phyloP scores from a whole-genome alignment of 805 yeast species.

The Yarrowia sp. region DNA sequence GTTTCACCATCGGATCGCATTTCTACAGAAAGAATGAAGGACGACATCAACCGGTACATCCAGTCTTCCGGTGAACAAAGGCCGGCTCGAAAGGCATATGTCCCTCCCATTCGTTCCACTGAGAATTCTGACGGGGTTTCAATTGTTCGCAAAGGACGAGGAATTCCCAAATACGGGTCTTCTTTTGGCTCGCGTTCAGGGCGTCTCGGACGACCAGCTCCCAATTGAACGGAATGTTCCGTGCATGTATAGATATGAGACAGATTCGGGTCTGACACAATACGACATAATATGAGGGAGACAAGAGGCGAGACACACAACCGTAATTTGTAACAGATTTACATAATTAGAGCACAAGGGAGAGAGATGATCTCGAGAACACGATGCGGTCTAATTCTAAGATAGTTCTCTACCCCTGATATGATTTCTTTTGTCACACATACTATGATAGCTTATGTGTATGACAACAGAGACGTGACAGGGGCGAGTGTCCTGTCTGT shows the following conservation, averaged over 20 bases:
- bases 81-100: not conserved
- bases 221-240: not conserved
- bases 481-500: no score
- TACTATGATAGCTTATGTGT: not conserved
- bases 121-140: no score
- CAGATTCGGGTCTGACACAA: not conserved
- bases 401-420: not conserved
- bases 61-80: not conserved
- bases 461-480: no score
- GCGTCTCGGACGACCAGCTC: conserved; percentile 1
- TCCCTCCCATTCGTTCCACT: no score
- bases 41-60: not conserved
- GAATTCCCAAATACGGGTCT: not conserved
- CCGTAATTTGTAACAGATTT: not conserved
- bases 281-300: not conserved
- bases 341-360: not conserved
- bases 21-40: not conserved
- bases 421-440: conserved; percentile 1
- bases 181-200: not conserved
- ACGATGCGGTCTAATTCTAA: no score
- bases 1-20: not conserved
- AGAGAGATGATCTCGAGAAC: not conserved
- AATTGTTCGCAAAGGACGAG: not conserved
- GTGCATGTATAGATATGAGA: not conserved
- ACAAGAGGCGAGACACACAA: not conserved